Evolutionary conservation across 345 rosid genomes (phyloP).

Genomic region (Cochlearia excelsa): DNA sequence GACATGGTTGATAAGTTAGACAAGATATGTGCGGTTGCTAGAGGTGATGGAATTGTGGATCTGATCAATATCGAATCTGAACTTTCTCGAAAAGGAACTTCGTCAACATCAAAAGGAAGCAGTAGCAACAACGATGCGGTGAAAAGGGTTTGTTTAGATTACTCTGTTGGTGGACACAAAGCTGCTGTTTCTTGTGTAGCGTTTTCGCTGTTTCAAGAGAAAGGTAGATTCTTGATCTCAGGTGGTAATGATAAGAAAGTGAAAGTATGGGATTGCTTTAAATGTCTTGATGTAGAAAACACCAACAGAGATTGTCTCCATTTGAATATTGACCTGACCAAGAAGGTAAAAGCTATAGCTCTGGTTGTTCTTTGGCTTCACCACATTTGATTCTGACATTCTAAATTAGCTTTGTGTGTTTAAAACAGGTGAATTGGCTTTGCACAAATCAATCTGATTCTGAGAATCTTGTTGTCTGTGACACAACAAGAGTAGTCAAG

Average conservation of each 20-base stretch:
- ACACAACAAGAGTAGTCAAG: constrained; percentile 84
- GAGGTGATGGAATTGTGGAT: constrained; percentile 77
- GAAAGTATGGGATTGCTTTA: constrained; percentile 70
- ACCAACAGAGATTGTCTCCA: constrained; percentile 42
- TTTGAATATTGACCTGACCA: constrained; percentile 54
- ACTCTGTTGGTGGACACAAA: constrained; percentile 71
- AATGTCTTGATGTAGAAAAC: constrained; percentile 42
- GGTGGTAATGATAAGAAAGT: constrained; percentile 88
- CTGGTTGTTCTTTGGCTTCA: constrained; percentile 6
- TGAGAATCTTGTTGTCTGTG: constrained; percentile 83
- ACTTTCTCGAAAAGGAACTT: constrained; percentile 58
- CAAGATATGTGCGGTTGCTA: constrained; percentile 67
- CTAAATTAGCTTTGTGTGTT: background rate
- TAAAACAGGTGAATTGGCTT: constrained; percentile 86
- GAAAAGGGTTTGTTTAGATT: constrained; percentile 70
- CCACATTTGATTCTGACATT: background rate
- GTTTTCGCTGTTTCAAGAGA: constrained; percentile 72
- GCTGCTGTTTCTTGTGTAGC: constrained; percentile 84
- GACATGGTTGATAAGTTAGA: constrained; percentile 68
- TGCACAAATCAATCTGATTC: constrained; percentile 73
- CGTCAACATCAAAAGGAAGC: constrained; percentile 37
- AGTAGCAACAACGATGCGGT: constrained; percentile 33
- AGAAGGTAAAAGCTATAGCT: constrained; percentile 45
- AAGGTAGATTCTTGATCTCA: constrained; percentile 66
- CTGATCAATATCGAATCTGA: constrained; percentile 70